Base-by-base conservation (phyloP, 257 asterid genomes). In the Nicotiana tomentosiformis region DNA sequence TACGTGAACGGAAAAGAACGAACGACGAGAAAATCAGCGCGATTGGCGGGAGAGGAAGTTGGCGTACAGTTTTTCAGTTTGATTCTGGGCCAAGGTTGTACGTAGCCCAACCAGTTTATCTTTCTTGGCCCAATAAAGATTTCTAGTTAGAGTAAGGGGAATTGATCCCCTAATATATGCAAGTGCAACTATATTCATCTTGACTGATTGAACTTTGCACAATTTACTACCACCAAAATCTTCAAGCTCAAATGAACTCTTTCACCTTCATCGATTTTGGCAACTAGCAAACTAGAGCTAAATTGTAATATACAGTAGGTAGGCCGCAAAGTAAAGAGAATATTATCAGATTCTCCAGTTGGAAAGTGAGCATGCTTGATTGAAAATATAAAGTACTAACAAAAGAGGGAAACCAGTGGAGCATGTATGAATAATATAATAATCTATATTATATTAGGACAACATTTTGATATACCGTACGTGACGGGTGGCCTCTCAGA, bases 281-380 rank as follows among this genome's bases (percentile, higher is more conserved):
- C 72, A 4, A 30, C 46, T 66, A 14, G 23, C 20, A 32, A 32
- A 32, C 14, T 14, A 66, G 46, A 66, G 72, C 46, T 66, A 39
- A 7, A 39, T 39, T 30, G 20, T 66, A 30, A 66, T 0, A 68
- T 0, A 30, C 14, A 23, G 35, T 49, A n/a, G 35, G 55, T 32
- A 76, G 65, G 84, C 78, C 67, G 57, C 72, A 80, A 84, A 57
- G 81, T 70, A 72, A 62, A 79, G 65, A 81, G 53, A 43, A 85
- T 86, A 76, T 46, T 49, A 65, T 77, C 77, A 66, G 80, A 77
- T 81, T 84, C 83, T 77, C 79, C 65, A 74, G 87, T 78, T 82
- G 89, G 68, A 86, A 88, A 88, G 87, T 61, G 58, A 76, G 82
- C 53, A 67, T 26, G 77, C 78, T 70, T 37, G 23, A 80, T 77